Conservation (phyloP, 169 alveolate species). For the Cryptosporidium muris region DNA sequence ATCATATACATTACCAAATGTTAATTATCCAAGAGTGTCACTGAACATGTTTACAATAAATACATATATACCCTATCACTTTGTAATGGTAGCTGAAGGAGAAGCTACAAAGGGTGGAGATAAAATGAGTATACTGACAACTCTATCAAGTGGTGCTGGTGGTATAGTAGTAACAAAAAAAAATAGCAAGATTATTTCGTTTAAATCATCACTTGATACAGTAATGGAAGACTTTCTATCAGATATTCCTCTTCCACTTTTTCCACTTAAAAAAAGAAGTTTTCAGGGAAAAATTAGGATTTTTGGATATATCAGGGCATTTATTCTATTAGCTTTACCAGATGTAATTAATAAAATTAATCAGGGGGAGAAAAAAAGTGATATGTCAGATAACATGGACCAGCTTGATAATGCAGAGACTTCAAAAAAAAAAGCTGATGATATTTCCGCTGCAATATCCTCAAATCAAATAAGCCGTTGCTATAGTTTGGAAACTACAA, state of each 20-base stretch:
- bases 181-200: conserved; percentile 31
- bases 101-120: conserved; percentile 73
- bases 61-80: conserved; percentile 82
- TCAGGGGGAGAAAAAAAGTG: not conserved
- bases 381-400: not conserved
- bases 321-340: conserved; percentile 59
- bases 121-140: conserved; percentile 55
- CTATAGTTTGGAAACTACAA: conserved; percentile 41
- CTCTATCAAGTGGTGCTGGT: conserved; percentile 45
- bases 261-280: conserved; percentile 75
- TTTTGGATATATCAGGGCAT: conserved; percentile 58
- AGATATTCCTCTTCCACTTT: conserved; percentile 76
- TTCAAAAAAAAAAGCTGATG: conserved; percentile 1
- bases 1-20: conserved; percentile 77
- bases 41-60: conserved; percentile 78
- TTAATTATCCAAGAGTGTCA: conserved; percentile 77
- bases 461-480: conserved; percentile 45
- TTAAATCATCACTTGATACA: conserved; percentile 78
- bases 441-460: not conserved
- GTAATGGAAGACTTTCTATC: conserved; percentile 76
- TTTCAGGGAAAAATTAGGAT: conserved; percentile 44
- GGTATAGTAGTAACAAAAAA: conserved; percentile 43
- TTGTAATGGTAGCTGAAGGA: conserved; percentile 83
- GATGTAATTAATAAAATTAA: conserved; percentile 31
- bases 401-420: not conserved